Evolutionary conservation across 176 grass and related monocot species (phyloP).

Genomic region (Calamus simplicifolius): DNA sequence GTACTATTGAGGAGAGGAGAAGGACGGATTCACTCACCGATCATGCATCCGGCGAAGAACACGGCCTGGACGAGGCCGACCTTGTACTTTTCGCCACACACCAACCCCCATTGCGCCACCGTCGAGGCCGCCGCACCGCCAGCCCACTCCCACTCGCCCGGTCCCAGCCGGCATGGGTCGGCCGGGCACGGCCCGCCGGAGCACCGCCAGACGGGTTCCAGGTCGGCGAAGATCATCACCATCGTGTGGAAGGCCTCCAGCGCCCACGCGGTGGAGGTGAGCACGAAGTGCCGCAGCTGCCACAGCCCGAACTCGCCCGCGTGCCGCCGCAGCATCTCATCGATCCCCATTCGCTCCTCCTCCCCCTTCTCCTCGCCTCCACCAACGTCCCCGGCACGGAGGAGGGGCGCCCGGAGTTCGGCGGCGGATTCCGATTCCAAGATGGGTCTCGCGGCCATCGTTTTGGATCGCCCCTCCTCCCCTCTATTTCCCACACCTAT

Average conservation of each 20-base stretch:
- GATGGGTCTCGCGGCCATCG: neutral
- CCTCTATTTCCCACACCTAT: neutral
- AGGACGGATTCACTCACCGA: constrained; percentile 37
- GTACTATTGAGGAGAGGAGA: neutral
- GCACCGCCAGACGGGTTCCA: constrained; percentile 37
- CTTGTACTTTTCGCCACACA: constrained; percentile 79
- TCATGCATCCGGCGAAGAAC: constrained; percentile 78
- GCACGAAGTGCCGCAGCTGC: constrained; percentile 90
- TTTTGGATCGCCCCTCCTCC: neutral
- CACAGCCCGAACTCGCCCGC: constrained; percentile 83
- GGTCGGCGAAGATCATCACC: constrained; percentile 91
- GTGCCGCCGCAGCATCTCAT: constrained; percentile 51
- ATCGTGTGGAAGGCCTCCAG: constrained; percentile 91
- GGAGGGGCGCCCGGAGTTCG: constrained; percentile 8
- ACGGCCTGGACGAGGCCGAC: constrained; percentile 60
- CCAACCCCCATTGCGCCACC: constrained; percentile 65
- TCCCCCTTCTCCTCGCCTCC: neutral
- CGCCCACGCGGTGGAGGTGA: constrained; percentile 69
- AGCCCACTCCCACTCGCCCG: constrained; percentile 50
- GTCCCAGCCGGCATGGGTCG: constrained; percentile 30
- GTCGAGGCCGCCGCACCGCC: constrained; percentile 42
- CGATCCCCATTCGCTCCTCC: constrained; percentile 43
- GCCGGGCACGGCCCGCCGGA: neutral
- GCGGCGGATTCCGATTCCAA: neutral
- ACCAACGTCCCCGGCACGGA: neutral